Evolutionary conservation across 306 rosid species (phyloP).

Genomic region (Quercus mongolica): DNA sequence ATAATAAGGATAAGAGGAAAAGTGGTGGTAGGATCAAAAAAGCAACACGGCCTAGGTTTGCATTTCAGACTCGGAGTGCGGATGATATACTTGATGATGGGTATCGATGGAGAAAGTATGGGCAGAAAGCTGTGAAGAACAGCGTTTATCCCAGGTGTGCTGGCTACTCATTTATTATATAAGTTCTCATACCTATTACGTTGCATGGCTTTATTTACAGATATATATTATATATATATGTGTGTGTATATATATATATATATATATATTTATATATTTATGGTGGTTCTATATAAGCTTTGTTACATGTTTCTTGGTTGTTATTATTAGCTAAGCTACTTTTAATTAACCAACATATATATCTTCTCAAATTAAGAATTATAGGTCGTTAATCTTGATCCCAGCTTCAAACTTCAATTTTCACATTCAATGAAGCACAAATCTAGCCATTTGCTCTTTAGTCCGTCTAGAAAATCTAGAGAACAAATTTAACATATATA

Average conservation of each 20-base stretch:
- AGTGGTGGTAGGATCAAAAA: constrained; percentile 39
- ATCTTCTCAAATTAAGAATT: background rate
- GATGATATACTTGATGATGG: constrained; percentile 97
- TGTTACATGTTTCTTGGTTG: background rate
- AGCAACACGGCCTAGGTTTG: constrained; percentile 63
- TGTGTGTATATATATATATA: too few species aligned
- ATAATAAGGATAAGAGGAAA: constrained; percentile 24
- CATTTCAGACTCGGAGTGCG: constrained; percentile 78
- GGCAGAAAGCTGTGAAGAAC: constrained; percentile 90
- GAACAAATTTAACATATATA: background rate
- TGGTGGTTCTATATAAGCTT: background rate
- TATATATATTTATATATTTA: too few species aligned
- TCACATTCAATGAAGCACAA: too few species aligned
- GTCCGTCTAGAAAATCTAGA: background rate
- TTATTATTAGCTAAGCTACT: background rate
- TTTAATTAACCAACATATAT: background rate
- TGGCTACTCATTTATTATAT: background rate
- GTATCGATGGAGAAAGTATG: constrained; percentile 95
- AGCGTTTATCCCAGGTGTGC: constrained; percentile 69
- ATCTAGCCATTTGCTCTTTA: too few species aligned
- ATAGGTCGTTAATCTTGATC: too few species aligned
- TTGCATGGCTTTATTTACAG: background rate
- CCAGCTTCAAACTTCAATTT: too few species aligned
- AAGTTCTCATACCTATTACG: background rate
- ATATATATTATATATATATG: too few species aligned